Evolutionary conservation across 2,329 filamentous ascomycete species (phyloP).

Genomic region (Sclerotinia glacialis): DNA sequence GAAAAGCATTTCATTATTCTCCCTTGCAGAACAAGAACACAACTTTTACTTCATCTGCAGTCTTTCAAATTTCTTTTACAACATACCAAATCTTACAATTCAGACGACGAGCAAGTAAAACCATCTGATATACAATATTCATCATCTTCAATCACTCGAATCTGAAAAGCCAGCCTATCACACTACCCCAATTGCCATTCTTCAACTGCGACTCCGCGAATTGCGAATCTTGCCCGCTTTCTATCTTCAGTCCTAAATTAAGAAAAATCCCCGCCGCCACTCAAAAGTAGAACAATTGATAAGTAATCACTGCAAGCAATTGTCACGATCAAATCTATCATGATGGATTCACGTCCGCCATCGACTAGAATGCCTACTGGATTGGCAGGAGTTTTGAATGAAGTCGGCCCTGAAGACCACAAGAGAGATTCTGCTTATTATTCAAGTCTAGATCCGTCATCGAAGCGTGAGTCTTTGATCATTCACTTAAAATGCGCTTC

Average conservation of each 20-base stretch:
- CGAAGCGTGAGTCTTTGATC: slow-evolving; percentile 47
- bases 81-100: neutral
- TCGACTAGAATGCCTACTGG: slow-evolving; percentile 42
- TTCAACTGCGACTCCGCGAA: slow-evolving; percentile 18
- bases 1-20: slow-evolving; percentile 12
- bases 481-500: neutral
- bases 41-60: slow-evolving; percentile 1
- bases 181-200: neutral
- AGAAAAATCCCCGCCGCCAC: neutral
- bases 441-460: slow-evolving; percentile 45
- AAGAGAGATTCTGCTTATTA: slow-evolving; percentile 52
- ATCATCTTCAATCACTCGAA: neutral
- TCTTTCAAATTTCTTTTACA: neutral
- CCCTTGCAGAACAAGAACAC: slow-evolving; percentile 15
- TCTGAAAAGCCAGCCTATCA: neutral
- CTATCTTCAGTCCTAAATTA: slow-evolving; percentile 17
- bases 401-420: slow-evolving; percentile 45
- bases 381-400: slow-evolving; percentile 52
- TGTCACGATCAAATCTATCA: slow-evolving; percentile 11
- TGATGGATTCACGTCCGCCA: slow-evolving; percentile 21
- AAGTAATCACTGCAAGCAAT: slow-evolving; percentile 8
- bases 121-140: neutral
- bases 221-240: slow-evolving; percentile 18
- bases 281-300: slow-evolving; percentile 14
- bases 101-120: neutral